A percentile compares a stretch with the other conserved stretches of the same genome.
Evolutionary conservation across 2,329 filamentous ascomycete genomes (phyloP).

Genomic region (Aspergillus sp.): DNA sequence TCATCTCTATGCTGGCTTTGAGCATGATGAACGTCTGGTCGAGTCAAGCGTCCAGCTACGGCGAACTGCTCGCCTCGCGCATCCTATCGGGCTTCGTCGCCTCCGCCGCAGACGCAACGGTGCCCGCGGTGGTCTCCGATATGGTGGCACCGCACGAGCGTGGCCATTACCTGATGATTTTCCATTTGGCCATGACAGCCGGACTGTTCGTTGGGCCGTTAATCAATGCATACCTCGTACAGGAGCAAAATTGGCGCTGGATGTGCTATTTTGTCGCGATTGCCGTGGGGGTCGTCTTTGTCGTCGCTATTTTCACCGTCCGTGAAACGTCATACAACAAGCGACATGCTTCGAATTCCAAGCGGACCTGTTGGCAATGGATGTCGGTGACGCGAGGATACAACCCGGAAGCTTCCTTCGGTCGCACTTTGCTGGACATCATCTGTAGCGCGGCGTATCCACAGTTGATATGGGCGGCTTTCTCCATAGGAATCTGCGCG

Average conservation of each 20-base stretch:
- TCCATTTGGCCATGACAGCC: conserved; percentile 35
- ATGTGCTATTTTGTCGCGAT: conserved; percentile 28
- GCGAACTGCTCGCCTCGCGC: conserved; percentile 26
- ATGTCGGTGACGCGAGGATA: conserved; percentile 23
- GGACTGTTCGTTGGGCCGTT: conserved; percentile 40
- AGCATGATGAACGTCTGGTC: conserved; percentile 38
- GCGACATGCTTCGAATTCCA: not conserved
- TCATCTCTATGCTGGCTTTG: conserved; percentile 33
- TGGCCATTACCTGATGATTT: conserved; percentile 40
- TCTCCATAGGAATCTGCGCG: conserved; percentile 28
- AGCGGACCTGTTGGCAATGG: conserved; percentile 17
- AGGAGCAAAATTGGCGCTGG: conserved; percentile 25
- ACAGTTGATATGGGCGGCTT: conserved; percentile 26
- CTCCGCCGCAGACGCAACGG: conserved; percentile 37
- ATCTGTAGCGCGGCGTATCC: conserved; percentile 24
- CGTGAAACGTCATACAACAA: conserved; percentile 23
- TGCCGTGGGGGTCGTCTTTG: conserved; percentile 19
- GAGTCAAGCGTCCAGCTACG: conserved; percentile 23
- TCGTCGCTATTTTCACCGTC: conserved; percentile 21
- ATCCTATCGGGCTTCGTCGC: conserved; percentile 28
- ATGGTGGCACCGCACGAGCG: conserved; percentile 36
- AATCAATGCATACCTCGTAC: conserved; percentile 28
- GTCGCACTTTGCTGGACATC: conserved; percentile 23
- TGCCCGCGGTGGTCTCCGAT: conserved; percentile 37
- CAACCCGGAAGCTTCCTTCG: conserved; percentile 24